Base-by-base conservation (phyloP, 495 filamentous ascomycete species). In the Hyphodiscus hymeniophilus region DNA sequence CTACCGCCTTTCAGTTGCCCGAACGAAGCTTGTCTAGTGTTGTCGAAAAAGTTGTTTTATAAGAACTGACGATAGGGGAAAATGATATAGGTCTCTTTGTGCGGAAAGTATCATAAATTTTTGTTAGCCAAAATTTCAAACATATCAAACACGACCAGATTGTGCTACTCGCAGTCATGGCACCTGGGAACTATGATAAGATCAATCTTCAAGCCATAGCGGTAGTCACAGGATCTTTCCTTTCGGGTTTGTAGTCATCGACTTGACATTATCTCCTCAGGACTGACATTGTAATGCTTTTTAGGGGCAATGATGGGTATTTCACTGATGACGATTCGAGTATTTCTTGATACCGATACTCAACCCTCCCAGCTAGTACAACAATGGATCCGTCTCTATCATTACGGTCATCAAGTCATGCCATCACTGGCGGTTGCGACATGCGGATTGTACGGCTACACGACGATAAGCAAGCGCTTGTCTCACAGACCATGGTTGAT, bases 281-380 rank as follows among this genome's bases (percentile, higher is more conserved):
- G 10, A 42, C 13, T n/a, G 7, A 8, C 30, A 8, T 8, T 8
- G 7, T 33, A n/a, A 8, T n/a, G 8, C n/a, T n/a, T 8, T 33
- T 15, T 20, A 64, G 61, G 61, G 7, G 57, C 61, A 3, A 64
- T 64, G 61, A 56, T 52, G 38, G 38, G 32, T 6, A 38, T 62
- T 20, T 64, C 57, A 13, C 23, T 54, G 16, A 39, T 64, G 12
- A 32, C 46, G 7, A 46, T 64, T 12, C 61, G 57, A 3, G 51
- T 60, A 22, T 40, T 64, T n/a, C 49, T 62, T 16, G 60, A 64
- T 40, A 64, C 61, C 24, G 54, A 42, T 35, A 50, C 51, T 22
- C 15, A 51, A 34, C 15, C 57, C 0, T 10, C 48, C 7, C 60
- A 60, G 18, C 40, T 62, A 6, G 31, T 59, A 11, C 38, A 18